Conservation (phyloP, 169 alveolate genomes). For the Sarcocystis neurona region DNA sequence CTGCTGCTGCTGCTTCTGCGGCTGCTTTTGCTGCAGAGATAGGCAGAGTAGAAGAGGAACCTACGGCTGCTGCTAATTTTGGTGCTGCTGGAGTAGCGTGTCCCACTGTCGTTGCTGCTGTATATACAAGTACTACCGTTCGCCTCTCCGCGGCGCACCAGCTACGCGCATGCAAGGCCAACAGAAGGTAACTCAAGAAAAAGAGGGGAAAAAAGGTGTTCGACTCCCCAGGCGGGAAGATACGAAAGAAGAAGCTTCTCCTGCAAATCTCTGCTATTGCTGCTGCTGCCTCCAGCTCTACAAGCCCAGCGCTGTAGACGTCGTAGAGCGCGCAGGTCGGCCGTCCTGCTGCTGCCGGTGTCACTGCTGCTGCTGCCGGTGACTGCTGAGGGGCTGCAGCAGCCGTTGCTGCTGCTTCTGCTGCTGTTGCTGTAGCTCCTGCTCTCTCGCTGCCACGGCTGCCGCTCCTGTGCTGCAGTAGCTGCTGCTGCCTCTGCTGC, state of each 20-base stretch:
- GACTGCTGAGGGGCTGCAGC: not conserved
- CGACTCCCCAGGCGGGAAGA: not conserved
- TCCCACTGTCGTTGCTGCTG: too few species aligned
- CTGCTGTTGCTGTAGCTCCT: not conserved
- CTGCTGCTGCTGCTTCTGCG: too few species aligned
- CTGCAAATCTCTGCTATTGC: not conserved
- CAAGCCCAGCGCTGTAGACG: not conserved
- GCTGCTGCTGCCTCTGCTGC: not conserved
- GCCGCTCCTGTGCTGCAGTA: too few species aligned
- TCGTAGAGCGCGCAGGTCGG: not conserved
- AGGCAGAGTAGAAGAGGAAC: too few species aligned
- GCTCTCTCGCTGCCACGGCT: not conserved
- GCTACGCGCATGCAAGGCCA: too few species aligned
- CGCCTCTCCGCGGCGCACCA: too few species aligned
- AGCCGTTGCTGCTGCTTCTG: not conserved
- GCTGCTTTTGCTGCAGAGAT: too few species aligned
- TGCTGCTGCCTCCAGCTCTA: not conserved
- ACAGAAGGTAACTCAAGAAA: too few species aligned
- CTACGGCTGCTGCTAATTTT: too few species aligned
- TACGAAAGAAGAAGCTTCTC: not conserved
- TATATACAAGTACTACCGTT: too few species aligned
- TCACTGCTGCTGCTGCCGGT: not conserved
- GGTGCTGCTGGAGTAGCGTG: too few species aligned
- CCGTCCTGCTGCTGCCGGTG: not conserved
- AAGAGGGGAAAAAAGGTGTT: too few species aligned